Evolutionary conservation across 441 rosid genomes (phyloP), one percentile per base, ranked within the genome.

Genomic region (Arabidopsis lyrata): DNA sequence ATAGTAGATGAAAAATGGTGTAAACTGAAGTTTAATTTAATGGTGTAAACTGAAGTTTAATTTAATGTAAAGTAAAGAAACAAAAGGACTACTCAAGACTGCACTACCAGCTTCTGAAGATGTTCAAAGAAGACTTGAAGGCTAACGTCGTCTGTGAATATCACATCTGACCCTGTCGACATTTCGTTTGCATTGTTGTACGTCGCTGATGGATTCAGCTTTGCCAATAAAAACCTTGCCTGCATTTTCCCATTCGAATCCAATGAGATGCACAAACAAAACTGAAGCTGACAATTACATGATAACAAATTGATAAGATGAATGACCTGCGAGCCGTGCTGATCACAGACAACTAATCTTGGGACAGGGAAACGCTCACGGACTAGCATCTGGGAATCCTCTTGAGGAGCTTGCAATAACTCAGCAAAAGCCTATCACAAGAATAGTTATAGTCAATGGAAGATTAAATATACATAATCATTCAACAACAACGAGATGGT

Each of bases 321-420:
- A 35, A 13, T 38, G 53, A 90, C 99, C 98, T 96, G 99, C n/a
- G 99, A 96, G 72, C 99, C 98, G 81, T 96, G 99, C 79, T 93
- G 99, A 83, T 96, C 99, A 76, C 99, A 96, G 0, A 93, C 89
- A 49, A 96, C 99, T 84, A 93, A 72, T 82, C 98, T 87, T 42
- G 99, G 97, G 68, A 91, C 97, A 10, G 99, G 99, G 78, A 96
- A 96, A 20, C 96, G 96, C 50, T 93, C 99, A 38, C 61, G 82
- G 41, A 87, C 84, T 68, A 96, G 82, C 77, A 86, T 72, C 62
- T 83, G 86, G 22, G 96, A 80, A 78, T 96, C 99, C 70, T 81
- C 94, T 63, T 78, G 86, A 50, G 99, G 99, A 47, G 92, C 94
- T 86, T 83, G 86, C 80, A 96, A 83, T 58, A 96, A 85, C 68